Evolutionary conservation across 2,329 filamentous ascomycete genomes (phyloP).

Genomic region (Pseudocercospora eumusae): DNA sequence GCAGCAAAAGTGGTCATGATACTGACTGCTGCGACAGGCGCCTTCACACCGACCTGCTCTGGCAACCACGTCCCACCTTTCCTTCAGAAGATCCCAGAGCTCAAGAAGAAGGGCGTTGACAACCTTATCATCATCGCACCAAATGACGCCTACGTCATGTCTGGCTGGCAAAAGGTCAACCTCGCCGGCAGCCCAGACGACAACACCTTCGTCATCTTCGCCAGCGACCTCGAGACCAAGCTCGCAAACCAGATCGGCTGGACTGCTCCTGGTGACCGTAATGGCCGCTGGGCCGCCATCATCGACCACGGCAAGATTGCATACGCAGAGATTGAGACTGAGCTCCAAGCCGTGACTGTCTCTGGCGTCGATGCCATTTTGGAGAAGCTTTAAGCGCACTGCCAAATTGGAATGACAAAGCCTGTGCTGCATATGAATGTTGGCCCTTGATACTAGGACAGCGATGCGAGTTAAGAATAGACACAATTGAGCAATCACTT

Average conservation of each 20-base stretch:
- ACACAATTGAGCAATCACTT: slow-evolving; percentile 8
- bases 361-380: slow-evolving; percentile 19
- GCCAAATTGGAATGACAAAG: not conserved
- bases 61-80: slow-evolving; percentile 28
- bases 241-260: slow-evolving; percentile 28
- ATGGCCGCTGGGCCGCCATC: slow-evolving; percentile 28
- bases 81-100: slow-evolving; percentile 26
- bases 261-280: slow-evolving; percentile 29
- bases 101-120: slow-evolving; percentile 29
- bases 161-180: slow-evolving; percentile 31
- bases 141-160: slow-evolving; percentile 30
- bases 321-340: slow-evolving; percentile 29
- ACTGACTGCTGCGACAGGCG: slow-evolving; percentile 11
- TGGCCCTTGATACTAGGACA: slow-evolving; percentile 11
- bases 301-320: slow-evolving; percentile 29
- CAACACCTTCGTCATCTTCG: slow-evolving; percentile 29
- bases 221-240: slow-evolving; percentile 29
- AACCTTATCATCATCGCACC: slow-evolving; percentile 29
- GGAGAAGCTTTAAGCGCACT: slow-evolving; percentile 7
- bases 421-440: slow-evolving; percentile 11
- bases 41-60: slow-evolving; percentile 30
- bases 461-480: slow-evolving; percentile 13
- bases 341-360: slow-evolving; percentile 28
- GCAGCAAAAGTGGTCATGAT: not conserved
- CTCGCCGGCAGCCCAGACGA: slow-evolving; percentile 23